Evolutionary conservation across 768 basidiomycete genomes (phyloP).

Genomic region (Lenzites betulinus): DNA sequence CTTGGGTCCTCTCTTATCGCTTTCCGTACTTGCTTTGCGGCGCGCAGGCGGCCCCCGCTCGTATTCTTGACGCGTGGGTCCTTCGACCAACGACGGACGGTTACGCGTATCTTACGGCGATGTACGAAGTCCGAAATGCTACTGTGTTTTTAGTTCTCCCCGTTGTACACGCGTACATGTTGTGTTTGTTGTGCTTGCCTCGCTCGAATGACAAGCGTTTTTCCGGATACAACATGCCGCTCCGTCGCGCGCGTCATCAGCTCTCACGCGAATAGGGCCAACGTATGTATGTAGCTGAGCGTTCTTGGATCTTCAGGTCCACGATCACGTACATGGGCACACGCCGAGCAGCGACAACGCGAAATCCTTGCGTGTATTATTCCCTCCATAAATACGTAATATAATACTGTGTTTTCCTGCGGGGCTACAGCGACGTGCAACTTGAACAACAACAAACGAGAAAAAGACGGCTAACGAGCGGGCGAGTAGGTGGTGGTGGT

Average conservation of each 20-base stretch:
- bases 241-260: background rate
- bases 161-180: background rate
- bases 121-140: conserved; percentile 7
- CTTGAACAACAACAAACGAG: background rate
- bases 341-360: background rate
- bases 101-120: conserved; percentile 7
- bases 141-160: conserved; percentile 4
- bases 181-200: background rate
- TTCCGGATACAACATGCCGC: too few relatives aligned
- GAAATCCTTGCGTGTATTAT: background rate
- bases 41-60: conserved; percentile 1
- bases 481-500: background rate
- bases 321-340: background rate
- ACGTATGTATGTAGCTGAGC: too few relatives aligned
- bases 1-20: background rate
- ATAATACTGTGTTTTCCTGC: conserved; percentile 3
- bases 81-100: conserved; percentile 3
- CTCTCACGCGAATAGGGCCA: too few relatives aligned
- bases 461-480: background rate
- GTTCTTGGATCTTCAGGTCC: too few relatives aligned
- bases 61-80: background rate
- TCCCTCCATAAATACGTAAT: conserved; percentile 19
- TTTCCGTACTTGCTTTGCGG: conserved; percentile 10
- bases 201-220: background rate
- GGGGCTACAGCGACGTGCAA: background rate